A percentile compares a stretch with the other conserved stretches of the same genome.
Conservation (phyloP, 768 basidiomycete species). For the Mycena indigotica region DNA sequence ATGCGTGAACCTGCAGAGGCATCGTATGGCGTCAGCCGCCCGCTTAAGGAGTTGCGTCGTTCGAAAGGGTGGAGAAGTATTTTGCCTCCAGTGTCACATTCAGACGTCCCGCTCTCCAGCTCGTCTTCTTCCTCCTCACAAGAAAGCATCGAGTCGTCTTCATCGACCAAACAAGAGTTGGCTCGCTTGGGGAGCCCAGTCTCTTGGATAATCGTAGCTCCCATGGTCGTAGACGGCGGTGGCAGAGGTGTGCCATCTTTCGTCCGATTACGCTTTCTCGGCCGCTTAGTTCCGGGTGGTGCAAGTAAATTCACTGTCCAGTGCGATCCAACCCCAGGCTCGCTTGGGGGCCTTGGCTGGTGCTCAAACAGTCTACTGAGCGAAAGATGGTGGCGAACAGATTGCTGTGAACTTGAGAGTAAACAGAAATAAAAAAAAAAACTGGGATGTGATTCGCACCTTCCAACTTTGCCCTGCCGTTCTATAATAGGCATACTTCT, state of each 20-base stretch:
- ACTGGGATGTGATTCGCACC: slow-evolving; percentile 41
- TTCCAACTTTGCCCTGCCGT: slow-evolving; percentile 86
- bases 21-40: slow-evolving; percentile 39
- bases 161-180: slow-evolving; percentile 35
- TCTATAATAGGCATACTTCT: slow-evolving; percentile 80
- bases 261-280: slow-evolving; percentile 73
- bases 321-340: slow-evolving; percentile 86
- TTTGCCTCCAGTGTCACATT: slow-evolving; percentile 74
- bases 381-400: slow-evolving; percentile 82
- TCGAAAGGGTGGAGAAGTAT: slow-evolving; percentile 44
- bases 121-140: slow-evolving; percentile 35
- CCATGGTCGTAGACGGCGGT: not conserved
- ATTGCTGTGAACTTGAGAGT: slow-evolving; percentile 59
- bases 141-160: slow-evolving; percentile 38
- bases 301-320: slow-evolving; percentile 88
- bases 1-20: slow-evolving; percentile 19
- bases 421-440: slow-evolving; percentile 8
- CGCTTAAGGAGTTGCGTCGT: slow-evolving; percentile 40
- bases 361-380: slow-evolving; percentile 82
- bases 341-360: slow-evolving; percentile 78
- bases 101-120: slow-evolving; percentile 42
- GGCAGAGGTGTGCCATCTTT: slow-evolving; percentile 42
- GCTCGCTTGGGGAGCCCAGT: not conserved
- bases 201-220: not conserved
- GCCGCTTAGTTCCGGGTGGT: slow-evolving; percentile 85